These are phyloP conservation scores for Clathrospora elynae DNA, from an alignment of 2,329 filamentous ascomycete species.

Conservation along the genomic window DNA sequence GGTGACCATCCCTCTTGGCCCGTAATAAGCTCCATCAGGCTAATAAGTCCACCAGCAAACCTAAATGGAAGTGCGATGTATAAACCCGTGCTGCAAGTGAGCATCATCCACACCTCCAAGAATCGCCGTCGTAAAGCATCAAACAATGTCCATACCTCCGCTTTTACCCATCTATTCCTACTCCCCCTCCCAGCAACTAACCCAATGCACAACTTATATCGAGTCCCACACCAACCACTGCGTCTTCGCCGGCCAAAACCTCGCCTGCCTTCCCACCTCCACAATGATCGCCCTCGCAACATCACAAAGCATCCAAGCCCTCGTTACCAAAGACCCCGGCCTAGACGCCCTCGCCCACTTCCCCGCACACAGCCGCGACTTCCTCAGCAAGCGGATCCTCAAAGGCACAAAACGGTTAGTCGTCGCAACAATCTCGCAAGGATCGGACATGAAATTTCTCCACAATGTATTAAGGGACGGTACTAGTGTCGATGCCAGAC, in stretches of 20 bases:
- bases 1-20: no score
- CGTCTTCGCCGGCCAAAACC: not conserved
- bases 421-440: not conserved
- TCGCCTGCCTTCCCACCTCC: not conserved
- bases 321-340: not conserved
- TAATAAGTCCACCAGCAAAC: no score
- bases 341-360: not conserved
- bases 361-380: not conserved
- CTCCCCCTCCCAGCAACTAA: no score
- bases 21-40: no score
- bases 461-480: not conserved
- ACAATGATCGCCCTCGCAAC: slow-evolving; percentile 1
- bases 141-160: no score
- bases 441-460: not conserved
- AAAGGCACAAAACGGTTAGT: not conserved
- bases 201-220: no score
- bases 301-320: not conserved
- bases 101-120: no score
- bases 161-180: no score
- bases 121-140: no score
- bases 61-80: no score
- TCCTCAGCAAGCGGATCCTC: not conserved
- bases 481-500: not conserved
- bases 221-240: not conserved
- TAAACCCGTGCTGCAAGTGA: no score